Evolutionary conservation across 139 green algal genomes (phyloP).

Genomic region (Limnomonas spitsbergensis): DNA sequence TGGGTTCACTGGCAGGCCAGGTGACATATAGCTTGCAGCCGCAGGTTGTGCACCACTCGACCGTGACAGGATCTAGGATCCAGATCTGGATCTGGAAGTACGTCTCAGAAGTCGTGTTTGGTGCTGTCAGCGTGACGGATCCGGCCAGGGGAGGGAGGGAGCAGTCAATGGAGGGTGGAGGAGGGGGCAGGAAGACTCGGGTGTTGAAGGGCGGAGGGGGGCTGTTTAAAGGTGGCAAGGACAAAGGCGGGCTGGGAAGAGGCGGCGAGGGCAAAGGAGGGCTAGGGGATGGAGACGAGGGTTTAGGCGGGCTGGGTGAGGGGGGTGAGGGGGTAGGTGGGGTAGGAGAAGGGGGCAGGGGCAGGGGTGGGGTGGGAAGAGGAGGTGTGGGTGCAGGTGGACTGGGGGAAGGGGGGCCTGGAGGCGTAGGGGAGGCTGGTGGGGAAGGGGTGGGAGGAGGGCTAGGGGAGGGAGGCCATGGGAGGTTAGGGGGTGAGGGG

Average conservation of each 20-base stretch:
- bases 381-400: neutral
- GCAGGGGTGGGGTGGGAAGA: neutral
- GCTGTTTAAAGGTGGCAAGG: neutral
- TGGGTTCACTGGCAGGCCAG: neutral
- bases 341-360: neutral
- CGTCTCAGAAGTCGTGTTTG: neutral
- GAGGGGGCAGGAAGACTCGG: neutral
- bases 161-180: neutral
- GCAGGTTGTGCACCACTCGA: neutral
- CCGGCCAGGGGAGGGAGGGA: neutral
- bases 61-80: neutral
- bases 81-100: neutral
- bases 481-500: neutral
- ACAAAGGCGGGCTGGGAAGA: neutral
- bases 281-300: neutral
- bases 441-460: neutral
- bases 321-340: neutral
- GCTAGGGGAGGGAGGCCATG: neutral
- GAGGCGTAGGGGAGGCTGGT: neutral
- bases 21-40: neutral
- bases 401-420: neutral
- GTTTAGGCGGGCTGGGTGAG: neutral
- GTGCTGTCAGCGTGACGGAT: neutral
- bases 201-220: neutral
- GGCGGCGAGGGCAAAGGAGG: neutral